Evolutionary conservation across 441 rosid genomes (phyloP).

Genomic region (Arabidopsis hybrid): DNA sequence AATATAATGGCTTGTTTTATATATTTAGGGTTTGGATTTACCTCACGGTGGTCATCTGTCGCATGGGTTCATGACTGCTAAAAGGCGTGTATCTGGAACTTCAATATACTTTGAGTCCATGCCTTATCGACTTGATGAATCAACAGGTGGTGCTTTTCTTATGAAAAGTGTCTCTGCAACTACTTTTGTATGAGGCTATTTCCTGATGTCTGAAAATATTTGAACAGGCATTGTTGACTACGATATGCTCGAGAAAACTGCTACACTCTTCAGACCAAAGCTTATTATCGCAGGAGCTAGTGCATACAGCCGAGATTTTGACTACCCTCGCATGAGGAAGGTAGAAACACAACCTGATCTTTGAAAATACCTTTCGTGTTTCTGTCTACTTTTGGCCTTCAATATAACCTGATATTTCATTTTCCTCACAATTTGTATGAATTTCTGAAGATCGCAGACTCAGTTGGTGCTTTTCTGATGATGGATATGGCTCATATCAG

Average conservation of each 20-base stretch:
- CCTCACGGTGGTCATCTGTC: slow-evolving; percentile 96
- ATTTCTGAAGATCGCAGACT: slow-evolving; percentile 74
- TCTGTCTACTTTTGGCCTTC: slow-evolving; percentile 7
- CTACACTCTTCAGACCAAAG: slow-evolving; percentile 84
- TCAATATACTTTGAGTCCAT: slow-evolving; percentile 93
- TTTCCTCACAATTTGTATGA: slow-evolving; percentile 33
- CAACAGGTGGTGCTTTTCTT: slow-evolving; percentile 62
- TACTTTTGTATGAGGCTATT: slow-evolving; percentile 25
- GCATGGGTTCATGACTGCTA: slow-evolving; percentile 97
- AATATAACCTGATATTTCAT: slow-evolving; percentile 16
- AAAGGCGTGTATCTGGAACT: slow-evolving; percentile 90
- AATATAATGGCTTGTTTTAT: slow-evolving; percentile 21
- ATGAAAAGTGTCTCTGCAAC: not conserved
- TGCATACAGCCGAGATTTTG: slow-evolving; percentile 94
- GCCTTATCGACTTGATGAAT: slow-evolving; percentile 94
- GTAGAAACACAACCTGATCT: slow-evolving; percentile 46
- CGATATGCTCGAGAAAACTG: slow-evolving; percentile 91
- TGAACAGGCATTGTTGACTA: slow-evolving; percentile 81
- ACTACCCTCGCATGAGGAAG: slow-evolving; percentile 89
- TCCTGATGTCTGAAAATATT: slow-evolving; percentile 32
- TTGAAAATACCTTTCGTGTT: not conserved
- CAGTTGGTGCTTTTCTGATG: slow-evolving; percentile 92
- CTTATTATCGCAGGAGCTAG: slow-evolving; percentile 94
- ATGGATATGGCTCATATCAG: slow-evolving; percentile 98
- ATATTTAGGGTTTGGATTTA: slow-evolving; percentile 79